Percentiles rank a stretch among this genome's conserved stretches.
Evolutionary conservation across 169 alveolate species (phyloP).

Genomic region (Neospora caninum): DNA sequence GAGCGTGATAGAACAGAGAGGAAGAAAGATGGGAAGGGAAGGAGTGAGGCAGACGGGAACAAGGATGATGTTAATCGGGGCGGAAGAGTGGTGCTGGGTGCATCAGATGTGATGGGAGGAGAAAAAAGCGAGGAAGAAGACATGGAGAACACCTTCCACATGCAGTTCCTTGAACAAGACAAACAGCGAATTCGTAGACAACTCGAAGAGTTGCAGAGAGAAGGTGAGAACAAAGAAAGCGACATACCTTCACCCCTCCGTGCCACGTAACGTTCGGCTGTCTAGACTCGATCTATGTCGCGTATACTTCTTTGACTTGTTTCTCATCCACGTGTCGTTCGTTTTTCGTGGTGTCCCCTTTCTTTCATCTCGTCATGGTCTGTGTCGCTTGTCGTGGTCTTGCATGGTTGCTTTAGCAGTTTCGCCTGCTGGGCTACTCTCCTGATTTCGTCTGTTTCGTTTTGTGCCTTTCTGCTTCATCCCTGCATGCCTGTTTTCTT

Average conservation of each 20-base stretch:
- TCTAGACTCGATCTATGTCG: too few relatives aligned
- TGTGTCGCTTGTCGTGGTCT: not conserved
- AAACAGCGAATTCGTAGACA: conserved; percentile 41
- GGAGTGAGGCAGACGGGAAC: not conserved
- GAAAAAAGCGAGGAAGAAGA: conserved; percentile 46
- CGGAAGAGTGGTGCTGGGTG: not conserved
- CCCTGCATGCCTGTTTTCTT: not conserved
- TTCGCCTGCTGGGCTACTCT: too few relatives aligned
- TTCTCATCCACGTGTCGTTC: not conserved
- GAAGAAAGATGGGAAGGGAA: not conserved
- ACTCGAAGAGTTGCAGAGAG: conserved; percentile 45
- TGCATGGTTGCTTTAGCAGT: too few relatives aligned
- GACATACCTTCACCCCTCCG: not conserved
- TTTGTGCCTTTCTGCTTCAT: not conserved
- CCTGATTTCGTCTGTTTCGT: not conserved
- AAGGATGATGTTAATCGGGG: not conserved
- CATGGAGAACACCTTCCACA: conserved; percentile 27
- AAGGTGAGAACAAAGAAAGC: conserved; percentile 29
- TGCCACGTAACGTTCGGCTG: too few relatives aligned
- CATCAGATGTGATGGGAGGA: conserved; percentile 24
- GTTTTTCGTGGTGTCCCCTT: not conserved
- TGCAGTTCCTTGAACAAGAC: conserved; percentile 54
- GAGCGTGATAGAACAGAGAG: not conserved
- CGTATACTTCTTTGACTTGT: too few relatives aligned
- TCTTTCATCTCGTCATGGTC: not conserved